A percentile compares a stretch with the other conserved stretches of the same genome.
phyloP scores from a whole-genome alignment of 352 stramenopile genomes.

The Pythium aristosporum region DNA sequence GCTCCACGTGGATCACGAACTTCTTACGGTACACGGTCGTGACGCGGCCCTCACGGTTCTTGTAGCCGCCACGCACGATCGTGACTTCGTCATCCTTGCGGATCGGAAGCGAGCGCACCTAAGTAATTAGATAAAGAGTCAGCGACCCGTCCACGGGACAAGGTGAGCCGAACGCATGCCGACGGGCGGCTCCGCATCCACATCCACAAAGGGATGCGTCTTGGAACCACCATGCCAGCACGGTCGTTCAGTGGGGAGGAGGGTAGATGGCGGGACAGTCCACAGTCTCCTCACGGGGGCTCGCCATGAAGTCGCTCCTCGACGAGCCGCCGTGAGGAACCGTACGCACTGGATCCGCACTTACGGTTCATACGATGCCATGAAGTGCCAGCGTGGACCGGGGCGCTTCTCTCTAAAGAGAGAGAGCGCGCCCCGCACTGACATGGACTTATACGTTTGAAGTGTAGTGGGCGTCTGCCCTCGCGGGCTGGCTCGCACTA shows the following conservation, averaged over 20 bases:
- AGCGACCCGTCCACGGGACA: slow-evolving; percentile 4
- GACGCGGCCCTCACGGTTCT: slow-evolving; percentile 98
- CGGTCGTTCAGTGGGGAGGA: background rate
- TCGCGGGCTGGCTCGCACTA: slow-evolving; percentile 41
- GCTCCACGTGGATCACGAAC: slow-evolving; percentile 99
- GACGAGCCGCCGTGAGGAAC: background rate
- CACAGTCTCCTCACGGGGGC: background rate
- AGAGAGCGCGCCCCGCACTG: slow-evolving; percentile 31
- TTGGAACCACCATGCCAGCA: background rate
- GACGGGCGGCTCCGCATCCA: background rate
- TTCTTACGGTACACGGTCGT: slow-evolving; percentile 98
- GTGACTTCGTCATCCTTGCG: slow-evolving; percentile 99
- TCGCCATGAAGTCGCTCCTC: background rate
- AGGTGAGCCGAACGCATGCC: too few species aligned
- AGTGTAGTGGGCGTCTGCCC: slow-evolving; percentile 58
- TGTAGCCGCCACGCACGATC: slow-evolving; percentile 97
- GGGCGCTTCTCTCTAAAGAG: background rate
- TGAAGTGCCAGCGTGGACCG: slow-evolving; percentile 77
- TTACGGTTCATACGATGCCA: slow-evolving; percentile 87
- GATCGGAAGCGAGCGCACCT: slow-evolving; percentile 98
- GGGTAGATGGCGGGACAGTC: slow-evolving; percentile 5
- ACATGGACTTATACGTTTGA: slow-evolving; percentile 90
- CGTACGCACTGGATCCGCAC: slow-evolving; percentile 42
- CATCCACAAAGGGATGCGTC: background rate
- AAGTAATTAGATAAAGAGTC: slow-evolving; percentile 18